phyloP scores from a whole-genome alignment of 805 yeast species.

The Starmerella apis region DNA sequence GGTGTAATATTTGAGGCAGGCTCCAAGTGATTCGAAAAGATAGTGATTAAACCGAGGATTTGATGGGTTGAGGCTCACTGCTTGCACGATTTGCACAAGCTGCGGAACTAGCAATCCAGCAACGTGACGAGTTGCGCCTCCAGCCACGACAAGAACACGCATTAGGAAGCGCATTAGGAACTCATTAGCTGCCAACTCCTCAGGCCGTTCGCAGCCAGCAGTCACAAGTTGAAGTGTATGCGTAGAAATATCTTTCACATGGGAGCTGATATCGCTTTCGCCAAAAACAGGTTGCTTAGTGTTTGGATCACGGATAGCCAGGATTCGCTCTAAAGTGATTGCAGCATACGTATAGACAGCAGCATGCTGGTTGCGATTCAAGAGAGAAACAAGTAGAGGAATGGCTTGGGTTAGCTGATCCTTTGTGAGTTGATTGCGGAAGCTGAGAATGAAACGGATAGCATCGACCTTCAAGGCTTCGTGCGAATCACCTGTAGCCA shows the following conservation, averaged over 20 bases:
- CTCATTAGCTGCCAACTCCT: slow-evolving; percentile 89
- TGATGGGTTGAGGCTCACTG: slow-evolving; percentile 80
- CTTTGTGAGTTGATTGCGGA: slow-evolving; percentile 86
- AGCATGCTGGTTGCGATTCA: slow-evolving; percentile 47
- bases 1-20: slow-evolving; percentile 46
- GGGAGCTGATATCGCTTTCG: slow-evolving; percentile 59
- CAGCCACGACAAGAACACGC: slow-evolving; percentile 71
- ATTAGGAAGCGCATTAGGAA: slow-evolving; percentile 80
- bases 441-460: slow-evolving; percentile 75
- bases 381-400: slow-evolving; percentile 64
- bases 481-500: slow-evolving; percentile 36
- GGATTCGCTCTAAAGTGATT: slow-evolving; percentile 77
- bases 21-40: slow-evolving; percentile 78
- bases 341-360: slow-evolving; percentile 92
- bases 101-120: slow-evolving; percentile 45
- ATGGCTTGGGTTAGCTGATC: slow-evolving; percentile 68
- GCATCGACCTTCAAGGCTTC: slow-evolving; percentile 87
- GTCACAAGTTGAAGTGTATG: slow-evolving; percentile 60
- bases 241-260: slow-evolving; percentile 48
- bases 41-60: slow-evolving; percentile 90
- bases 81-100: slow-evolving; percentile 54
- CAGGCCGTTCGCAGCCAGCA: slow-evolving; percentile 56
- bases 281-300: slow-evolving; percentile 45
- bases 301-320: slow-evolving; percentile 52
- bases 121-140: slow-evolving; percentile 34